Percentiles rank a stretch among this genome's conserved stretches.
Evolutionary conservation across 176 grass and related monocot species (phyloP).

Genomic region (Musa troglodytarum): DNA sequence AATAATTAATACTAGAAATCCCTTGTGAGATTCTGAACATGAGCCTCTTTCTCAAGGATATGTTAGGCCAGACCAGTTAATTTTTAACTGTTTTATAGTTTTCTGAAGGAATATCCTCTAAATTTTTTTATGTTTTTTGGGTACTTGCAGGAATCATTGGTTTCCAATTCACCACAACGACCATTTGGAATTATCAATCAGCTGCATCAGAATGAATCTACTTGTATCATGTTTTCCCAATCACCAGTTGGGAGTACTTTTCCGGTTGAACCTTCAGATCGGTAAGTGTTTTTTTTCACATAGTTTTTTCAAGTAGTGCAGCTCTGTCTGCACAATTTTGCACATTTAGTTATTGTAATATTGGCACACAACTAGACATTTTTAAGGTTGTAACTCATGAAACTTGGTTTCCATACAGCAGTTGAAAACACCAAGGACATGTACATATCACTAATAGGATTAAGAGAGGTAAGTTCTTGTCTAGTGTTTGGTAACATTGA

Average conservation of each 20-base stretch:
- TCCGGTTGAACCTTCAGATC: conserved; percentile 5
- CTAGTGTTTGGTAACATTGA: not conserved
- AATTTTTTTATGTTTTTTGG: not conserved
- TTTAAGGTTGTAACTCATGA: not conserved
- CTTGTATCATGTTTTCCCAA: conserved; percentile 14
- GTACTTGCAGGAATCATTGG: conserved; percentile 9
- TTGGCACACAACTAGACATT: not conserved
- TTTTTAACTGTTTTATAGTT: not conserved
- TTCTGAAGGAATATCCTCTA: not conserved
- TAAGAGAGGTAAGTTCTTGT: not conserved
- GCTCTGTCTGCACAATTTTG: not conserved
- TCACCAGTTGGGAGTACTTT: conserved; percentile 5
- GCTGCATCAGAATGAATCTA: conserved; percentile 6
- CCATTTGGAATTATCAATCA: conserved; percentile 14
- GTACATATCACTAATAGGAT: not conserved
- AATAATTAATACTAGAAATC: too few relatives aligned
- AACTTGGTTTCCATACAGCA: not conserved
- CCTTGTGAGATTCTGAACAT: too few relatives aligned
- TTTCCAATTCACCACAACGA: conserved; percentile 6
- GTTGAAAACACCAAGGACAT: not conserved
- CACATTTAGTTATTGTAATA: not conserved
- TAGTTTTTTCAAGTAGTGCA: not conserved
- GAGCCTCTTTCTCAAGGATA: not conserved
- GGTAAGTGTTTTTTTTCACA: not conserved
- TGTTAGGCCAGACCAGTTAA: not conserved